Base-by-base conservation (phyloP, 2,329 filamentous ascomycete species). In the Ophiostoma triangulosporum region DNA sequence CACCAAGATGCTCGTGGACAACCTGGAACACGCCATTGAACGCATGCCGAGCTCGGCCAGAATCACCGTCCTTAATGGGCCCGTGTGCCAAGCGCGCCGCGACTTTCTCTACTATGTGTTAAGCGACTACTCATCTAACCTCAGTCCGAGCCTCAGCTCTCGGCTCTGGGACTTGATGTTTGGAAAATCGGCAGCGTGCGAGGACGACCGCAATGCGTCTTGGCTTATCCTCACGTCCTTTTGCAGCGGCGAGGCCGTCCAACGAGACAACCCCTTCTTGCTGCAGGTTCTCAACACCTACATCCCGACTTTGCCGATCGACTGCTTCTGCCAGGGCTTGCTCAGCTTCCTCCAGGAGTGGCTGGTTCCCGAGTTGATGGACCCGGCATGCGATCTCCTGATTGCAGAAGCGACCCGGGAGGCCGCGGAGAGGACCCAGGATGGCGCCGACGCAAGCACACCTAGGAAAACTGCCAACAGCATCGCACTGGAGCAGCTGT, bases 101-200 rank as follows among this genome's bases (percentile, higher is more conserved):
- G 81, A 77, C 52, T 74, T 81, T 45, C 75, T 81, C 51, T 69
- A 67, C 52, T 70, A 68, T 43, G 73, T 89, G 35, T 76, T 91
- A 32, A 67, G 69, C 3, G 55, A 71, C 32, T 69, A 80, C 51
- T 75, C 84, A 1, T 69, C 74, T 8, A 76, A 78, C 0, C 76
- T 95, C 48, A 75, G 78, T 0, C 62, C 71, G 3, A 76, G 83
- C 1, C 71, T 86, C 4, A 81, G 83, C 15, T 69, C 72, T 40
- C 72, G 71, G 12, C 73, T 95, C 1, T 95, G 88, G 87, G 73
- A 83, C 54, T 71, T 83, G 36, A 72, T 93, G 26, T 80, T 95
- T 48, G 85, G 88, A 12, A 71, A 75, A 4, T 68, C 73, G 36
- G 79, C 81, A 3, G 68, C 80, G 4, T 78, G 76, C 24, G 68